Percentiles rank a stretch among this genome's conserved stretches.
Conservation (phyloP, 768 basidiomycete genomes). For the Boletus rufocinnamomeus region DNA sequence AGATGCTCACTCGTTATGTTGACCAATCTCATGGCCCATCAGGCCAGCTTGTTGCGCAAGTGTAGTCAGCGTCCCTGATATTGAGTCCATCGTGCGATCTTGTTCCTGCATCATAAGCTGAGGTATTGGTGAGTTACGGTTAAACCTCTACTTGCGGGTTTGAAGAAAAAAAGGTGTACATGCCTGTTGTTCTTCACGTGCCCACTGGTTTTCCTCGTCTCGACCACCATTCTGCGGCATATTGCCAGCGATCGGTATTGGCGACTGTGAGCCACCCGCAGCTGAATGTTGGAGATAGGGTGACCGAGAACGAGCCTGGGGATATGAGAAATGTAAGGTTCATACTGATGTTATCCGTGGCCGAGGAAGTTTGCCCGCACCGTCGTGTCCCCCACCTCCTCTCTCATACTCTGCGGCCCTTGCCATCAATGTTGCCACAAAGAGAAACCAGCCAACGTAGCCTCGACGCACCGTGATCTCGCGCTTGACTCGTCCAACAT, state of each 20-base stretch:
- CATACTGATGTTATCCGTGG: not conserved
- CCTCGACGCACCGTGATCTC: constrained; percentile 74
- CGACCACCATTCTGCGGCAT: constrained; percentile 37
- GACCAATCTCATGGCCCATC: constrained; percentile 90
- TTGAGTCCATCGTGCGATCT: constrained; percentile 85
- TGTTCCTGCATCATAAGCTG: constrained; percentile 88
- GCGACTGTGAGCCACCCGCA: constrained; percentile 22
- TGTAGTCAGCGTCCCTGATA: constrained; percentile 82
- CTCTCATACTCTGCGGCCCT: constrained; percentile 71
- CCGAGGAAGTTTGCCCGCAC: constrained; percentile 12
- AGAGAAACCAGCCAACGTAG: constrained; percentile 3
- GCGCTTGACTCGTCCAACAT: constrained; percentile 70
- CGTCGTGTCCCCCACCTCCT: constrained; percentile 46
- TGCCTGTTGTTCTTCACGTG: constrained; percentile 83
- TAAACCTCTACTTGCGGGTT: not conserved
- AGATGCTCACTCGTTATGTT: constrained; percentile 83
- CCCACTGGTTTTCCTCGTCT: constrained; percentile 79
- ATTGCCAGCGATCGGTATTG: constrained; percentile 10
- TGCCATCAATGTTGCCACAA: constrained; percentile 29
- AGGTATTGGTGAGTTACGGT: not conserved
- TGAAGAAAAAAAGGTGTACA: constrained; percentile 9
- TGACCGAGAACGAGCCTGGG: constrained; percentile 14
- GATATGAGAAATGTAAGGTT: not conserved
- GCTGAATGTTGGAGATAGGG: constrained; percentile 20
- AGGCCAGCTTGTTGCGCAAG: constrained; percentile 89